Conservation (phyloP, 1,139 yeast genomes). For the Yamadazyma trypodendri region DNA sequence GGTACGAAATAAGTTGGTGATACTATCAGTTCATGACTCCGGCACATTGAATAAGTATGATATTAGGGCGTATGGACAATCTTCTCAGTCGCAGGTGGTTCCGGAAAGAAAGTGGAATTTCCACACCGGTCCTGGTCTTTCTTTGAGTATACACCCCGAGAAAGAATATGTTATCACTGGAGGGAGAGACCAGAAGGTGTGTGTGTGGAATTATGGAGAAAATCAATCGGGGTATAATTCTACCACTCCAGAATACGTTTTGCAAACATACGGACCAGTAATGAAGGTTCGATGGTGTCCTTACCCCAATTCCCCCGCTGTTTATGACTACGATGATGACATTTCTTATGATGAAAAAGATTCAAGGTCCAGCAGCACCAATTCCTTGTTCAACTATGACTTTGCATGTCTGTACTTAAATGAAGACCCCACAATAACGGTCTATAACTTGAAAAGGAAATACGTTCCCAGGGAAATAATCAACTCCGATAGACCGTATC, state of each 20-base stretch:
- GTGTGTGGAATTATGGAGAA: constrained; percentile 67
- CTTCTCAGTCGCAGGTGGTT: constrained; percentile 16
- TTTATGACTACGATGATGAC: constrained; percentile 7
- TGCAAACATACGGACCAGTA: constrained; percentile 76
- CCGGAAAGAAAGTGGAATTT: constrained; percentile 80
- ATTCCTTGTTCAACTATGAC: constrained; percentile 48
- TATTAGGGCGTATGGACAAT: constrained; percentile 42
- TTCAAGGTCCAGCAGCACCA: neutral
- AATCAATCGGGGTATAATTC: constrained; percentile 10
- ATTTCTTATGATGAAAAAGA: constrained; percentile 8
- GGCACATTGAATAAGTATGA: constrained; percentile 90
- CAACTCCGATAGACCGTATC: constrained; percentile 49
- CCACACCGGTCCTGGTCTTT: constrained; percentile 88
- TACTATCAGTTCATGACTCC: constrained; percentile 74
- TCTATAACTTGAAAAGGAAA: constrained; percentile 73
- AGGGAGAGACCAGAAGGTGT: constrained; percentile 84
- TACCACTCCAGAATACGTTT: constrained; percentile 62
- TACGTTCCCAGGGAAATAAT: constrained; percentile 72
- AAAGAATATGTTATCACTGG: constrained; percentile 84
- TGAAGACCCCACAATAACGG: constrained; percentile 71
- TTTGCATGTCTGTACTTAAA: constrained; percentile 77
- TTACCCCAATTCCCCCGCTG: constrained; percentile 20
- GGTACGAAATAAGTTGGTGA: constrained; percentile 31
- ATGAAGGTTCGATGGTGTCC: constrained; percentile 70
- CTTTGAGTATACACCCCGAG: constrained; percentile 87